Conservation (phyloP, 257 asterid genomes). For the Ajuga chamaepitys region DNA sequence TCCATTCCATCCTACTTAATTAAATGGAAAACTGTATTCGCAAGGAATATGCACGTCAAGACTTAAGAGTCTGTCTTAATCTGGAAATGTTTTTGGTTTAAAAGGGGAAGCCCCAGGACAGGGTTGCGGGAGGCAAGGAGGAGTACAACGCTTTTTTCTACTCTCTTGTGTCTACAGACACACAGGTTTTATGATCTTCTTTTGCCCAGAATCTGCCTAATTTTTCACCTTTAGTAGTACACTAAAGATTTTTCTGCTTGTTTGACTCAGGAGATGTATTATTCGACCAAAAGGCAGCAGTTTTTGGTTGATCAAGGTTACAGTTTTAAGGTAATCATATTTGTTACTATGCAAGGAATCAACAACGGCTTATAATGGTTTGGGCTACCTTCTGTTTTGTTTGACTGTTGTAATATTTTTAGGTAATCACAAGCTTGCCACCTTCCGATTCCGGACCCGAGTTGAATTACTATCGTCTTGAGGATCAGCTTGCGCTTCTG, state of each 20-base stretch:
- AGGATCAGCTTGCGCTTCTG: constrained; percentile 82
- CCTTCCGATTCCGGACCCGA: constrained; percentile 70
- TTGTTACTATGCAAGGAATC: neutral
- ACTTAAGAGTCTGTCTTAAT: too few relatives aligned
- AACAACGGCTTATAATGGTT: neutral
- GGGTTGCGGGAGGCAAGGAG: constrained; percentile 96
- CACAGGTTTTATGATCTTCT: constrained; percentile 46
- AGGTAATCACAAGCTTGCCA: constrained; percentile 94
- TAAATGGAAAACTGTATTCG: too few relatives aligned
- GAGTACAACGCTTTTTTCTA: constrained; percentile 97
- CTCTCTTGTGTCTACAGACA: constrained; percentile 97
- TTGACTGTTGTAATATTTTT: constrained; percentile 15
- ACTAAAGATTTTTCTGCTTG: neutral
- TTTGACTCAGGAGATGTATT: constrained; percentile 81
- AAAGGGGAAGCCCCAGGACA: constrained; percentile 94
- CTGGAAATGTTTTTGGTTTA: constrained; percentile 12
- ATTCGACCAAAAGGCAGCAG: constrained; percentile 96
- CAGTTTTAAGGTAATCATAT: constrained; percentile 70
- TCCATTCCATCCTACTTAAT: too few relatives aligned
- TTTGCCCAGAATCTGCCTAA: constrained; percentile 7
- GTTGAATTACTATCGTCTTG: constrained; percentile 58
- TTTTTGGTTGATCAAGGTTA: constrained; percentile 98
- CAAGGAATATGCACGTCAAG: too few relatives aligned
- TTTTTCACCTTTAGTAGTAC: neutral
- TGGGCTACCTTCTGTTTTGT: too few relatives aligned